phyloP scores from a whole-genome alignment of 2,329 filamentous ascomycete species.

The Colletotrichum zoysiae region DNA sequence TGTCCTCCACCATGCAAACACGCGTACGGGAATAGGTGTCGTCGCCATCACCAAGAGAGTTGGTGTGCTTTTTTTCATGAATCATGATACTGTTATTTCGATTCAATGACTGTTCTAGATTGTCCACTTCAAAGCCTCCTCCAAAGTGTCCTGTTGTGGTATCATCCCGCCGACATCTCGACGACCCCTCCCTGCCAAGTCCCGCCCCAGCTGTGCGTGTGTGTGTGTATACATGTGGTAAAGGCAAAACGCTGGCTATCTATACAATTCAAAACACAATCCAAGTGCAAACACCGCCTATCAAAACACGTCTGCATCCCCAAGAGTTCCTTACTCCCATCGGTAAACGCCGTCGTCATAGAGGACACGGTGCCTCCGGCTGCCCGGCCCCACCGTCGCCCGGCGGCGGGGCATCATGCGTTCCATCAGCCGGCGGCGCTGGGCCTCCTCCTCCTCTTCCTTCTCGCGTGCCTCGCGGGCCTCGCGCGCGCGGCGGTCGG shows the following conservation, averaged over 20 bases:
- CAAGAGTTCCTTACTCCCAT: constrained; percentile 51
- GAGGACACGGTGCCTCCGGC: constrained; percentile 51
- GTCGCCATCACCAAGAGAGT: background rate
- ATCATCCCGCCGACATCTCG: constrained; percentile 23
- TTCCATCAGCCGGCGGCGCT: constrained; percentile 55
- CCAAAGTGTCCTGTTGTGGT: constrained; percentile 11
- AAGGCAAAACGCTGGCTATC: constrained; percentile 30
- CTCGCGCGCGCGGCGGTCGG: constrained; percentile 48
- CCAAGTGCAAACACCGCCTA: background rate
- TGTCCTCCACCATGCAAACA: background rate
- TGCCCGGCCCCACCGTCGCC: constrained; percentile 53
- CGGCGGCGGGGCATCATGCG: constrained; percentile 56
- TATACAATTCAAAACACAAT: constrained; percentile 5
- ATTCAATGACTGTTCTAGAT: constrained; percentile 10
- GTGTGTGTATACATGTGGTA: constrained; percentile 9
- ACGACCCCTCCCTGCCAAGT: background rate
- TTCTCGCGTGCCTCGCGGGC: constrained; percentile 51
- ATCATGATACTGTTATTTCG: constrained; percentile 14
- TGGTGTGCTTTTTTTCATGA: background rate
- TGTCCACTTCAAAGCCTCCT: background rate
- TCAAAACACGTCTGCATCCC: background rate
- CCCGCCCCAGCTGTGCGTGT: too few relatives aligned
- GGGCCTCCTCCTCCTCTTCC: constrained; percentile 54
- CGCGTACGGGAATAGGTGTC: background rate
- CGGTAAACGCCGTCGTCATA: constrained; percentile 57